Percentiles rank a stretch among this genome's conserved stretches.
phyloP scores from a whole-genome alignment of 345 rosid genomes.

The Salix viminalis region DNA sequence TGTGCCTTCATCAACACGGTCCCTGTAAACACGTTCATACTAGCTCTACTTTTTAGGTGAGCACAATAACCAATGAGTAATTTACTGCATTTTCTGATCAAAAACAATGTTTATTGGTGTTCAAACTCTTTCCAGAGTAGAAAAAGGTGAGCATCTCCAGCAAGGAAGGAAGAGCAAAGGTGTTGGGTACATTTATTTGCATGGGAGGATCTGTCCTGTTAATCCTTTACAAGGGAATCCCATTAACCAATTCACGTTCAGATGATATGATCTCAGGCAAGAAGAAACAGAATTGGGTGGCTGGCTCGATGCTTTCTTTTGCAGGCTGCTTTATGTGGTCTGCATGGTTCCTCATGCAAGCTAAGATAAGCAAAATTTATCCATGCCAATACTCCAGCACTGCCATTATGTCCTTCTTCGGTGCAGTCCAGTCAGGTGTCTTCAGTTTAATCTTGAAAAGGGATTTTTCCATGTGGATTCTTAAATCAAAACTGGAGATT shows the following conservation, averaged over 20 bases:
- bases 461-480: conserved; percentile 16
- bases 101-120: neutral
- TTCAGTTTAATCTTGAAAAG: conserved; percentile 4
- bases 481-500: conserved; percentile 19
- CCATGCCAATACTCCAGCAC: conserved; percentile 26
- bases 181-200: conserved; percentile 25
- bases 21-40: conserved; percentile 26
- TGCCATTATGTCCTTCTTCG: conserved; percentile 18
- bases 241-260: conserved; percentile 3
- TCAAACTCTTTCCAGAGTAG: conserved; percentile 7
- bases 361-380: conserved; percentile 14
- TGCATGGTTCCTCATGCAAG: conserved; percentile 28
- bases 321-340: conserved; percentile 21
- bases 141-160: conserved; percentile 16
- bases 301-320: conserved; percentile 22
- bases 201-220: conserved; percentile 19
- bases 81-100: neutral
- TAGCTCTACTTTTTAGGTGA: conserved; percentile 23
- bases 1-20: conserved; percentile 30
- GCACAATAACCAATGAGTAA: neutral
- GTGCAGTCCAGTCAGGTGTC: conserved; percentile 18
- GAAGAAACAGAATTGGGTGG: conserved; percentile 12
- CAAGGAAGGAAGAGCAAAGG: conserved; percentile 22
- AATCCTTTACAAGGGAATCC: conserved; percentile 21
- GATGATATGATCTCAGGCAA: neutral